Percentiles rank a stretch among this genome's conserved stretches.
These are phyloP conservation scores for Coix lacrymajobi DNA, from an alignment of 176 grass and related monocot species.

Conservation along the genomic window DNA sequence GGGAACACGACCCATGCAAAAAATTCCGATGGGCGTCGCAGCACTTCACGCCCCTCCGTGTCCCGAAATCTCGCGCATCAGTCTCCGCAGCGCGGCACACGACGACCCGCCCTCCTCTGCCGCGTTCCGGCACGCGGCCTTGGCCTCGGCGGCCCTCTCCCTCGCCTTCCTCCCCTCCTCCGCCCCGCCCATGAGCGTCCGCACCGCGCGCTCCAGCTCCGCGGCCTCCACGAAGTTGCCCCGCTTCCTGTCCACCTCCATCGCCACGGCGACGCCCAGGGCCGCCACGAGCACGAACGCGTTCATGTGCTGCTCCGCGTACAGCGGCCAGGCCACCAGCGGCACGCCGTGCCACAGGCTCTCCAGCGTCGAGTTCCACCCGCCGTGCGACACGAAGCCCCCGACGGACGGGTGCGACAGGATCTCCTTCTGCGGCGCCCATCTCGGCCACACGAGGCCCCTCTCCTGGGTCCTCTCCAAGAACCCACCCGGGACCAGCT, in stretches of 20 bases:
- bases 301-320: constrained; percentile 67
- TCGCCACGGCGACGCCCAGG: constrained; percentile 20
- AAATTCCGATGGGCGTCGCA: too few relatives aligned
- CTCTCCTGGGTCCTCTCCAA: constrained; percentile 17
- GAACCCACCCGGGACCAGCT: constrained; percentile 38
- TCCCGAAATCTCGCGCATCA: neutral
- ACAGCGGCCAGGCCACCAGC: constrained; percentile 37
- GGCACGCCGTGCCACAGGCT: constrained; percentile 49
- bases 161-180: constrained; percentile 31
- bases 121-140: neutral
- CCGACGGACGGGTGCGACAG: constrained; percentile 27
- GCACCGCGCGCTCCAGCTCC: constrained; percentile 40
- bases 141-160: constrained; percentile 2
- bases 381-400: constrained; percentile 64
- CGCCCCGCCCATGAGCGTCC: constrained; percentile 15
- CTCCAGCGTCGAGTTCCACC: constrained; percentile 64
- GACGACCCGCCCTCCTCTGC: neutral
- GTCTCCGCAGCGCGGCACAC: neutral
- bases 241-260: constrained; percentile 12
- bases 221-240: constrained; percentile 22
- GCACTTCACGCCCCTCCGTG: neutral
- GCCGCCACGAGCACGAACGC: constrained; percentile 24
- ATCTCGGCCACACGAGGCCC: constrained; percentile 26
- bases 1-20: too few relatives aligned
- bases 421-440: constrained; percentile 43